Evolutionary conservation across 305 asterid species (phyloP), one percentile per base, ranked within the genome.

Genomic region (Nicotiana rustica): DNA sequence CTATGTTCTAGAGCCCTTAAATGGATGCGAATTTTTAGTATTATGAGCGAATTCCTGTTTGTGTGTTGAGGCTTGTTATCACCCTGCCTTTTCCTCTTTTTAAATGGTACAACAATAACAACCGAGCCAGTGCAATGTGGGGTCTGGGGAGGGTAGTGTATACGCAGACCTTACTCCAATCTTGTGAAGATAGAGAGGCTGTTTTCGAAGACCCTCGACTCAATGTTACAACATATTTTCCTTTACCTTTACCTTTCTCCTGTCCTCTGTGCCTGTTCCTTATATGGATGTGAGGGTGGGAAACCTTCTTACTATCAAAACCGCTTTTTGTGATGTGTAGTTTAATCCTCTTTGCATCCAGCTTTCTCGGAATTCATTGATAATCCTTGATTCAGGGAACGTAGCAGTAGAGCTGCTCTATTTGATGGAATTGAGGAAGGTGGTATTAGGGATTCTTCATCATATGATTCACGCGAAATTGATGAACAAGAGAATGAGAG

Each of bases 371-470:
- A 18, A 18, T 65, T 47, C 70, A 14, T 21, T 71, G 14, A 79
- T 18, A 78, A 79, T 81, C 36, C 77, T 75, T 64, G 85, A 73
- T 77, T 67, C 86, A 96, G 98, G 96, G 98, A 96, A 65, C 96
- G 97, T 66, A 89, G 84, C 81, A 83, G 87, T 69, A 93, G 99
- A 88, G 78, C 85, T 86, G 97, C 97, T 67, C 95, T 96, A 29
- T 94, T 96, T 85, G 98, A 94, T 90, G 98, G 97, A 14, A 96
- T 96, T 77, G 99, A 96, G 90, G 99, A 96, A 88, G 98, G 98
- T 71, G 97, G 99, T 41, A 92, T 94, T 79, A 88, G 95, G 87
- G 97, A 94, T 84, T 88, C 97, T 0, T 89, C 95, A 2, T 90
- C 97, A 81, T 94, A 90, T 84, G 86, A 92, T 86, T 90, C 95